A percentile compares a stretch with the other conserved stretches of the same genome.
phyloP scores from a whole-genome alignment of 2,329 filamentous ascomycete genomes.

The Huntiella bhutanensis region DNA sequence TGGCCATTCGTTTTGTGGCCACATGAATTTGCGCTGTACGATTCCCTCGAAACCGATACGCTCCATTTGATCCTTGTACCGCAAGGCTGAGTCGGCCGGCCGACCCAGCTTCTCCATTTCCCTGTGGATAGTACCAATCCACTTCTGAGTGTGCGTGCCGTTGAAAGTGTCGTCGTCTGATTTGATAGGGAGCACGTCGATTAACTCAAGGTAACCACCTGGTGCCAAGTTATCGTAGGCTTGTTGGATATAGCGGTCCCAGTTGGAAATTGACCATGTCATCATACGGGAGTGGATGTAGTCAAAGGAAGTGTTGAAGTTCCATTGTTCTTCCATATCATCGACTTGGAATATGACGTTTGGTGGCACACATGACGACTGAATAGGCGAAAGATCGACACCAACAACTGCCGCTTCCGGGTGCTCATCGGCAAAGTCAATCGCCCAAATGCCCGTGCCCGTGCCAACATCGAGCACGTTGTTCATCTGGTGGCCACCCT shows the following conservation, averaged over 20 bases:
- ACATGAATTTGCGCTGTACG: slow-evolving; percentile 26
- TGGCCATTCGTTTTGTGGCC: slow-evolving; percentile 33
- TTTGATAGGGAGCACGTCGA: slow-evolving; percentile 16
- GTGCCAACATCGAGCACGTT: slow-evolving; percentile 18
- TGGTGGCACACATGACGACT: slow-evolving; percentile 25
- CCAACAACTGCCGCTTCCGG: slow-evolving; percentile 19
- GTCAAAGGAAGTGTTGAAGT: slow-evolving; percentile 22
- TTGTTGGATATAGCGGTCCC: slow-evolving; percentile 20
- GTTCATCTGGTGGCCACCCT: slow-evolving; percentile 10
- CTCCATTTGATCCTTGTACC: slow-evolving; percentile 22
- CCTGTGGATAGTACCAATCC: slow-evolving; percentile 17
- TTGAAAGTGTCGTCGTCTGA: slow-evolving; percentile 19
- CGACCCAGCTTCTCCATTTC: slow-evolving; percentile 17
- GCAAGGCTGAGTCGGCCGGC: slow-evolving; percentile 15
- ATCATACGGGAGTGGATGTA: slow-evolving; percentile 21
- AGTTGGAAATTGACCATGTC: slow-evolving; percentile 16
- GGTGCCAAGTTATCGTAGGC: slow-evolving; percentile 20
- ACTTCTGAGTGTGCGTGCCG: slow-evolving; percentile 15
- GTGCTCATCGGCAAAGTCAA: slow-evolving; percentile 18
- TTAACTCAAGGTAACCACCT: slow-evolving; percentile 19
- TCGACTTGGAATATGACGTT: slow-evolving; percentile 31
- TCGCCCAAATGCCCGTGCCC: slow-evolving; percentile 19
- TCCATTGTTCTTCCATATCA: slow-evolving; percentile 24
- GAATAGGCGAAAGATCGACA: slow-evolving; percentile 25
- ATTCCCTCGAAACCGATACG: slow-evolving; percentile 36